phyloP scores from a whole-genome alignment of 306 rosid species.

The Casuarina cunninghamiana region DNA sequence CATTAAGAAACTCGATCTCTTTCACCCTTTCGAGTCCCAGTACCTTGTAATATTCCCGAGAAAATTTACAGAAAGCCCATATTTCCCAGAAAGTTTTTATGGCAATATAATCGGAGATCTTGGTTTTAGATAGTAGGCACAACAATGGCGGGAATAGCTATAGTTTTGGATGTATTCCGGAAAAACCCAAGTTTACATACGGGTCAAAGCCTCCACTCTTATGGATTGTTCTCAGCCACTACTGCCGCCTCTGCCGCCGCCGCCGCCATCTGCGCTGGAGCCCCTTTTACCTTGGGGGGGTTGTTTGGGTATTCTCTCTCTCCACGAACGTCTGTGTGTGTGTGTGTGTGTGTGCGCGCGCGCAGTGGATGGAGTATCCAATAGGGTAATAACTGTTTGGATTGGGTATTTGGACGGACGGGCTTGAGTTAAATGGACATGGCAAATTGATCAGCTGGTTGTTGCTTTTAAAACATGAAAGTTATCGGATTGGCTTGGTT shows the following conservation, averaged over 20 bases:
- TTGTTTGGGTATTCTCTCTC: slow-evolving; percentile 54
- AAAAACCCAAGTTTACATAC: slow-evolving; percentile 45
- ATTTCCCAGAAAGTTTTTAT: neutral
- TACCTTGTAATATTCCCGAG: neutral
- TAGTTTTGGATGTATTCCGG: slow-evolving; percentile 70
- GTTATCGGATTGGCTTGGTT: neutral
- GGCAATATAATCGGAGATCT: neutral
- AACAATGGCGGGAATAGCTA: slow-evolving; percentile 76
- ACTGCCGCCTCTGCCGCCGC: slow-evolving; percentile 55
- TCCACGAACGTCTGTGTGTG: slow-evolving; percentile 8
- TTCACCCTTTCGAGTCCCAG: neutral
- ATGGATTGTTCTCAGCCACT: slow-evolving; percentile 64
- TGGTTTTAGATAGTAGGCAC: slow-evolving; percentile 22
- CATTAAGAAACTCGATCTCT: neutral
- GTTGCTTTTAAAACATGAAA: neutral
- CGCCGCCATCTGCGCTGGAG: slow-evolving; percentile 54
- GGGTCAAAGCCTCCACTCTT: slow-evolving; percentile 47
- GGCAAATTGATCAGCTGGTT: neutral
- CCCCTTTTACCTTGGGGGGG: slow-evolving; percentile 55
- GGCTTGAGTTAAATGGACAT: neutral
- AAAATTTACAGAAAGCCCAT: neutral
- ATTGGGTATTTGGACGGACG: neutral
- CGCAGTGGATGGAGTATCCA: neutral
- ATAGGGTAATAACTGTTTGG: neutral
- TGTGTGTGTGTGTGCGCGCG: too few species aligned